Base-by-base conservation (phyloP, 148 eudicot species). In the Chenopodium suecicum region DNA sequence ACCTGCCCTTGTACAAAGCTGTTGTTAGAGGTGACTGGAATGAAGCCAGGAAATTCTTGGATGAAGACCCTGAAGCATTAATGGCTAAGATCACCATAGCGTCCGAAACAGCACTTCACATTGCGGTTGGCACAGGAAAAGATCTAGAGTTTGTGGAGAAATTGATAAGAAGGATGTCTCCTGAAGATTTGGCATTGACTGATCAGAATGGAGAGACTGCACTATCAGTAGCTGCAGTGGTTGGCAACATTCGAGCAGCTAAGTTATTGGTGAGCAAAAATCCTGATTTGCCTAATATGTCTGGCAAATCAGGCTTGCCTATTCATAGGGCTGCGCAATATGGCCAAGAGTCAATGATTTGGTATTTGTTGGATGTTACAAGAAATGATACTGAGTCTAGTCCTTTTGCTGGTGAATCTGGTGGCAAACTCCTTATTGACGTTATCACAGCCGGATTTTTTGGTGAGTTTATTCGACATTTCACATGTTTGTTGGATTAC, bases 201-300 rank as follows among this genome's bases (percentile, higher is more conserved):
- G 82, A 83, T 66, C 85, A 78, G 34, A 79, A 83, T 31, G 85
- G 85, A 4, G 85, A 83, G 48, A 83, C 85, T 31, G 85, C 85
- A 7, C 82, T 78, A 37, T 65, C 85, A 3, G 73, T 79, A 29
- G 85, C 85, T 52, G 85, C 85, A 0, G 41, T 73, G 0, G 85
- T 83, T 8, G 85, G 85, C 25, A 83, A 83, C 75, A 23, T 73
- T 23, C 16, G 34, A 44, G 82, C 79, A 19, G 86, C 86, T 44
- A 83, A 75, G 70, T 34, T 83, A 58, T 56, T 83, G 52, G 82
- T 83, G 25, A 80, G 75, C 47, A 83, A 79, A 63, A 83, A 83
- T 68, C 82, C 86, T 1, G 76, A 83, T 64, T 79, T 79, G 69
- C 86, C 82, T 50, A 74, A 83, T 75, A 83, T 83, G 9, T 74